These are phyloP conservation scores for Stemphylium beticola DNA, from an alignment of 2,329 filamentous ascomycete species.

Conservation along the genomic window DNA sequence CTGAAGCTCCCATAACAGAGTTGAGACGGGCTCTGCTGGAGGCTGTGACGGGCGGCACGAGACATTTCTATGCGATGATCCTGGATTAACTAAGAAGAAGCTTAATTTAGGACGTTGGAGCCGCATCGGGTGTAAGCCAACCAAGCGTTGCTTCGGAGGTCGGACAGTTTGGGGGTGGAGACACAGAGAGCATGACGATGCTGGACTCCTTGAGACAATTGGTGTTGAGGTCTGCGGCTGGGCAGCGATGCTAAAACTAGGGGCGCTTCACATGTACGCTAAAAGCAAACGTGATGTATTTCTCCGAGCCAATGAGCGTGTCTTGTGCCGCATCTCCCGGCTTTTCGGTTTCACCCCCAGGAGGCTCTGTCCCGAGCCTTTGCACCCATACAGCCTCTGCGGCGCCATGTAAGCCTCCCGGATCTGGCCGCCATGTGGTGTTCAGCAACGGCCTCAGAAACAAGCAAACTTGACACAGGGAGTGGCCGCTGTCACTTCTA, in stretches of 20 bases:
- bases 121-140: slow-evolving; percentile 32
- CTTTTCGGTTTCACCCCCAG: slow-evolving; percentile 25
- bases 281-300: slow-evolving; percentile 13
- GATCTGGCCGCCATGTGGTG: background rate
- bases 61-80: slow-evolving; percentile 36
- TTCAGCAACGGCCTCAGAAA: slow-evolving; percentile 2
- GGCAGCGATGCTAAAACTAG: slow-evolving; percentile 34
- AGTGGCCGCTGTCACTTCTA: slow-evolving; percentile 11
- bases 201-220: slow-evolving; percentile 47
- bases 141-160: slow-evolving; percentile 28
- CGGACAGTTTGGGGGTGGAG: slow-evolving; percentile 16
- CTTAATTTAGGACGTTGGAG: slow-evolving; percentile 26
- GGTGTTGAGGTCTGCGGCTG: slow-evolving; percentile 41
- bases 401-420: slow-evolving; percentile 1
- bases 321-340: slow-evolving; percentile 16
- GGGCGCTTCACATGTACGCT: slow-evolving; percentile 29
- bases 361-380: slow-evolving; percentile 15
- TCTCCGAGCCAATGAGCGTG: slow-evolving; percentile 21
- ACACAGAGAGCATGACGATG: slow-evolving; percentile 34
- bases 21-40: slow-evolving; percentile 44
- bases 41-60: slow-evolving; percentile 41
- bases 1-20: slow-evolving; percentile 31
- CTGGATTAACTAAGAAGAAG: slow-evolving; percentile 24
- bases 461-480: slow-evolving; percentile 18
- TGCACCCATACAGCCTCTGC: slow-evolving; percentile 12